Evolutionary conservation across 1,284 basidiomycete genomes (phyloP), one percentile per base, ranked within the genome.

Genomic region (Spongispora temasekensis): DNA sequence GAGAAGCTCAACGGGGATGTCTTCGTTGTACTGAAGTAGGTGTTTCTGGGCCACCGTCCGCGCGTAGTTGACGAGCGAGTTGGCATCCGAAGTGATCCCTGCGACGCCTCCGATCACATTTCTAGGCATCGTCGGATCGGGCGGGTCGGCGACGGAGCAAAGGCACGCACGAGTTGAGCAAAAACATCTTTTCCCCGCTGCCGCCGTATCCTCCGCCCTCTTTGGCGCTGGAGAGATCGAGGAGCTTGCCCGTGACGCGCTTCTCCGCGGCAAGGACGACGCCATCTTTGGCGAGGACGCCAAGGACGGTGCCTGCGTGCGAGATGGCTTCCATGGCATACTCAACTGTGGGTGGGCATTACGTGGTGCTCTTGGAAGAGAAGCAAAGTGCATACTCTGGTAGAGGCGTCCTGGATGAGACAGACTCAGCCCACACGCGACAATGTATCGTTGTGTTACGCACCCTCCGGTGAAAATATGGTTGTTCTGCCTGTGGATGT

Each of bases 251-350:
- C 0, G 97, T 98, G 44, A 99, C 95, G 79, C 97, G 97, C 88
- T 99, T 99, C 83, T 99, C 97, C 8, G 97, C 97, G 0, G 95
- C 97, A n/a, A 99, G 84, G 3, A 98, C 95, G 40, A 99, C 93
- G 1, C 97, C 97, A 67, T 96, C 94, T 72, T 93, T 94, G 23
- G 95, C 94, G n/a, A 97, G 83, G 58, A 98, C 91, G 44, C 95
- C 95, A 31, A 98, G 86, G 50, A 97, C 95, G 17, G 95, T 96
- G 64, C 96, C 96, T 30, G 95, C 96, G 71, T 97, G 94, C 30
- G 94, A 96, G 82, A 98, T 98, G 63, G 95, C 95, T 75, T 98
- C 95, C 95, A 98, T 98, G 55, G 95, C 95, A 86, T 98, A 98
- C 80, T 98, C 95, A 80, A 98, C 95, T 95, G 75, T 51, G 50